Percentiles rank a stretch among this genome's conserved stretches.
These are phyloP conservation scores for Acer negundo DNA, from an alignment of 345 rosid genomes.

Conservation along the genomic window DNA sequence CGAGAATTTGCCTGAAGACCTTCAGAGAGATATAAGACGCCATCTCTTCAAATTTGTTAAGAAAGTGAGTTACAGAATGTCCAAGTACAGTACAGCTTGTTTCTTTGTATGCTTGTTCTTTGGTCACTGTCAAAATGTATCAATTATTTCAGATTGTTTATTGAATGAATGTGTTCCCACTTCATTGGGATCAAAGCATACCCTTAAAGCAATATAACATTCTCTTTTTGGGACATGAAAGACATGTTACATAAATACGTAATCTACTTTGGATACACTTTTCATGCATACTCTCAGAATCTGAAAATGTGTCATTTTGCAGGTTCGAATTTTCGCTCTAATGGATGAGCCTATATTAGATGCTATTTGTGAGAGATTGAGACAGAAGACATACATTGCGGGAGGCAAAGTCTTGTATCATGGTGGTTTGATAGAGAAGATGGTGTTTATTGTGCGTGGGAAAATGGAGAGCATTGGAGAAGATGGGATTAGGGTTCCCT, in stretches of 20 bases:
- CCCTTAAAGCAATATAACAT: not conserved
- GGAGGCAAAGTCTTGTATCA: conserved; percentile 60
- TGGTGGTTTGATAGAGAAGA: conserved; percentile 68
- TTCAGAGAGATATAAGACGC: conserved; percentile 85
- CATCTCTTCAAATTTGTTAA: conserved; percentile 82
- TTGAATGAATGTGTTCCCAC: not conserved
- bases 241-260: not conserved
- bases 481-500: conserved; percentile 40
- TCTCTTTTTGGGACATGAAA: not conserved
- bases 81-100: not conserved
- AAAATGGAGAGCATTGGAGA: conserved; percentile 69
- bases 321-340: conserved; percentile 73
- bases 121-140: conserved; percentile 5
- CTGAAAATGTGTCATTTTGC: conserved; percentile 19
- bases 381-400: conserved; percentile 65
- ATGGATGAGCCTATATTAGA: conserved; percentile 78
- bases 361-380: conserved; percentile 70
- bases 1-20: conserved; percentile 82
- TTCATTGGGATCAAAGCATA: not conserved
- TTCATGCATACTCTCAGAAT: not conserved
- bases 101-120: not conserved
- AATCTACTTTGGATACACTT: not conserved
- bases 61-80: conserved; percentile 46
- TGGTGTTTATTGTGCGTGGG: conserved; percentile 90
- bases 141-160: not conserved